Conservation (phyloP, 345 rosid species). For the Linum trigynum region DNA sequence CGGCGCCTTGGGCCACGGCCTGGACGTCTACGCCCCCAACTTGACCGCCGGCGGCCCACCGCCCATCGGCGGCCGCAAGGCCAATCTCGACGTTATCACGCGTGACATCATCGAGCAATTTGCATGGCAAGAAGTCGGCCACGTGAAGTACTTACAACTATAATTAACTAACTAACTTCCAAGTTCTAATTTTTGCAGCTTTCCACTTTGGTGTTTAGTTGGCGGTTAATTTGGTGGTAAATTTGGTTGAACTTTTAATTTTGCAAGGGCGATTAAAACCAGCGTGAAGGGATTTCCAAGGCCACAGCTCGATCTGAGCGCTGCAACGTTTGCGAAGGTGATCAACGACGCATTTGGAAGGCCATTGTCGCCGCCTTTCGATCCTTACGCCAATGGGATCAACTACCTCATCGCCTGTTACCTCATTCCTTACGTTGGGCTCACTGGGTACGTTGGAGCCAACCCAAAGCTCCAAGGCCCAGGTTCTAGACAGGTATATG, state of each 20-base stretch:
- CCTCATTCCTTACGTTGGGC: slow-evolving; percentile 9
- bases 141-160: slow-evolving; percentile 37
- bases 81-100: slow-evolving; percentile 45
- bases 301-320: slow-evolving; percentile 2
- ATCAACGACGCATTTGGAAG: slow-evolving; percentile 3
- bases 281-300: slow-evolving; percentile 6
- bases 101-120: slow-evolving; percentile 62
- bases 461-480: background rate
- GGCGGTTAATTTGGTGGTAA: too few species aligned
- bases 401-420: slow-evolving; percentile 10
- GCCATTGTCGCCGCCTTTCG: slow-evolving; percentile 3
- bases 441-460: slow-evolving; percentile 6
- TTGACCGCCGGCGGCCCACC: slow-evolving; percentile 60
- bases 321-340: background rate
- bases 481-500: background rate
- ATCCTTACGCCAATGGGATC: slow-evolving; percentile 4
- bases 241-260: too few species aligned
- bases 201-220: too few species aligned
- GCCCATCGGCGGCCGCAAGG: slow-evolving; percentile 57
- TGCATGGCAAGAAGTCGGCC: slow-evolving; percentile 88
- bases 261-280: background rate
- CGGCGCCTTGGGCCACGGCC: slow-evolving; percentile 67
- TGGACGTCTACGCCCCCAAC: slow-evolving; percentile 58
- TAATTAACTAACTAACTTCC: too few species aligned
- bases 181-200: too few species aligned